Conservation (phyloP, 2,329 filamentous ascomycete species). For the Lachnellula willkommii region DNA sequence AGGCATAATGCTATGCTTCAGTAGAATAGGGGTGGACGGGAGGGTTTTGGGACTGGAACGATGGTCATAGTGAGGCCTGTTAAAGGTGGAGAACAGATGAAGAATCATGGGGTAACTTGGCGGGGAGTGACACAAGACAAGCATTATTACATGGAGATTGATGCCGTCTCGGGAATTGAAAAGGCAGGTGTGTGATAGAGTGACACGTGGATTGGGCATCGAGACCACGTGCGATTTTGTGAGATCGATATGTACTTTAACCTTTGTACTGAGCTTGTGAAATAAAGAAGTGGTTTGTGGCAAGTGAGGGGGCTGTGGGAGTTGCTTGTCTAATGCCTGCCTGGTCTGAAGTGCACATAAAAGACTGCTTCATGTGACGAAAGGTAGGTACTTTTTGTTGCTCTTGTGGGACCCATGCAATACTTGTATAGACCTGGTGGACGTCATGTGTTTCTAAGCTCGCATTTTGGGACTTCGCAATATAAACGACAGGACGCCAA, state of each 20-base stretch:
- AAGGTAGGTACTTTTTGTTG: constrained; percentile 9
- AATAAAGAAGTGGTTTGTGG: constrained; percentile 15
- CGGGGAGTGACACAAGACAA: background rate
- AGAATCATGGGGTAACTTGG: background rate
- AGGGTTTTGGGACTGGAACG: background rate
- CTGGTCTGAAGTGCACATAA: constrained; percentile 2
- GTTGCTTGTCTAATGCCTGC: constrained; percentile 6
- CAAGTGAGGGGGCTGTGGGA: constrained; percentile 2
- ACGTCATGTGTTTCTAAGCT: constrained; percentile 1
- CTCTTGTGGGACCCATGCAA: constrained; percentile 13
- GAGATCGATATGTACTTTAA: background rate
- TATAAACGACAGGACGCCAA: constrained; percentile 7
- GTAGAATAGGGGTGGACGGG: background rate
- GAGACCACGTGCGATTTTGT: background rate
- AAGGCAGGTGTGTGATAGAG: background rate
- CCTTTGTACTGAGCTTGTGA: background rate
- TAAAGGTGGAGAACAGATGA: background rate
- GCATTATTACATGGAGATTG: background rate
- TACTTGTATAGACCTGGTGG: background rate
- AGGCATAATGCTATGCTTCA: background rate
- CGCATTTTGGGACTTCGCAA: constrained; percentile 3
- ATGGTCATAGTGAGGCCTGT: background rate
- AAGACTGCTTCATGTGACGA: constrained; percentile 6
- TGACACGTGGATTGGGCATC: background rate
- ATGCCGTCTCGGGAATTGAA: background rate